phyloP scores from a whole-genome alignment of 192 early-diverging fungal genomes.

The Backusella luteola region DNA sequence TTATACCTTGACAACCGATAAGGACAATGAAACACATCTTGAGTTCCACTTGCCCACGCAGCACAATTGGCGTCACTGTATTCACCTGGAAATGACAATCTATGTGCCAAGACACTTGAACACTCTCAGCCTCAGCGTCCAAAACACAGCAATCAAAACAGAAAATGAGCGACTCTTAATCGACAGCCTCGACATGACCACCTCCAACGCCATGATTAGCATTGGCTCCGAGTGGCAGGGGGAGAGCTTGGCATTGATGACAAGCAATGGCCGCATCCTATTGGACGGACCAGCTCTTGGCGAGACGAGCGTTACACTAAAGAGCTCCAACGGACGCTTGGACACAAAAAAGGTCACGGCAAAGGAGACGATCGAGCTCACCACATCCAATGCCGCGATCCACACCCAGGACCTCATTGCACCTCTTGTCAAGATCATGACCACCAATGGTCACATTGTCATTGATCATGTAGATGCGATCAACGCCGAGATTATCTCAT shows the following conservation, averaged over 20 bases:
- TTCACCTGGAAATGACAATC: not conserved
- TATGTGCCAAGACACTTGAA: not conserved
- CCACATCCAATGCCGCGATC: not conserved
- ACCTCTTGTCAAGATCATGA: not conserved
- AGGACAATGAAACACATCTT: not conserved
- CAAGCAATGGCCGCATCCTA: not conserved
- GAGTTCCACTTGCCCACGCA: not conserved
- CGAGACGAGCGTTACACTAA: not conserved
- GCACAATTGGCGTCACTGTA: not conserved
- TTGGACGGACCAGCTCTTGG: not conserved
- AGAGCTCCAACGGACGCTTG: not conserved
- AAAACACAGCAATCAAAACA: not conserved
- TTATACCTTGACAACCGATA: not conserved
- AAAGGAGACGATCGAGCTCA: not conserved
- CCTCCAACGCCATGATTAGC: not conserved
- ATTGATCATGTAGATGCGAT: not conserved
- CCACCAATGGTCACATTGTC: not conserved
- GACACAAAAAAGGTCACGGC: not conserved
- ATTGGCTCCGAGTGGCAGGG: not conserved
- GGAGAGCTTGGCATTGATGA: not conserved
- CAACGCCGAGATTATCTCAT: not conserved
- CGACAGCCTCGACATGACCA: not conserved
- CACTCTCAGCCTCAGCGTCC: not conserved
- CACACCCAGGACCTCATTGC: not conserved
- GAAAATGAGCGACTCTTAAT: not conserved